Conservation (phyloP, 2,329 filamentous ascomycete genomes). For the Fusarium newnesense region DNA sequence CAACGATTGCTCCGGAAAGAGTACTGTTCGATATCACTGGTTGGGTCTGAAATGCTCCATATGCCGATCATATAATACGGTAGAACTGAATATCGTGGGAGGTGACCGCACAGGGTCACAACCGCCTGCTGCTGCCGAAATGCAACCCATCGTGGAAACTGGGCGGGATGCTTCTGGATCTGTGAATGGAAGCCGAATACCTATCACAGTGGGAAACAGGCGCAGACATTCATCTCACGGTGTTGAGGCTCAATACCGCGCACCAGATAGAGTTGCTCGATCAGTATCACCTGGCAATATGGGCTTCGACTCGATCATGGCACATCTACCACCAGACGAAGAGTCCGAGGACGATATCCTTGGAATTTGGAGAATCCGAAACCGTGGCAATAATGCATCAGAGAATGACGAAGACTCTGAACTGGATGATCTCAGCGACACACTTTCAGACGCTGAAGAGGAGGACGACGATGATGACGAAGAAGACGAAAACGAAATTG, state of each 20-base stretch:
- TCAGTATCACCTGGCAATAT: slow-evolving; percentile 56
- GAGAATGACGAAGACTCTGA: slow-evolving; percentile 60
- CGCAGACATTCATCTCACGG: slow-evolving; percentile 54
- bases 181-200: slow-evolving; percentile 20
- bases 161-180: slow-evolving; percentile 20
- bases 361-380: slow-evolving; percentile 64
- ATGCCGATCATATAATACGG: slow-evolving; percentile 76
- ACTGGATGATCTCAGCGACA: slow-evolving; percentile 55
- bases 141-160: slow-evolving; percentile 23
- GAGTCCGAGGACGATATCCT: slow-evolving; percentile 67
- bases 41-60: slow-evolving; percentile 88
- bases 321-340: slow-evolving; percentile 48
- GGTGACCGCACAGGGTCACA: slow-evolving; percentile 45
- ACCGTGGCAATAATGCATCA: slow-evolving; percentile 59
- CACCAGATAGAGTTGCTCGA: slow-evolving; percentile 56
- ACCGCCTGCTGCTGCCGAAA: slow-evolving; percentile 37
- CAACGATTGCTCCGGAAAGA: slow-evolving; percentile 93
- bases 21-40: slow-evolving; percentile 91
- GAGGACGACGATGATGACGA: slow-evolving; percentile 64
- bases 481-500: slow-evolving; percentile 62
- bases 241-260: slow-evolving; percentile 46
- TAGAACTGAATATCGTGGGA: slow-evolving; percentile 70
- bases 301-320: slow-evolving; percentile 41
- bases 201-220: slow-evolving; percentile 41
- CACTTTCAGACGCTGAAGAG: slow-evolving; percentile 54